phyloP scores from a whole-genome alignment of 352 stramenopile genomes.

The Lagenidium giganteum region DNA sequence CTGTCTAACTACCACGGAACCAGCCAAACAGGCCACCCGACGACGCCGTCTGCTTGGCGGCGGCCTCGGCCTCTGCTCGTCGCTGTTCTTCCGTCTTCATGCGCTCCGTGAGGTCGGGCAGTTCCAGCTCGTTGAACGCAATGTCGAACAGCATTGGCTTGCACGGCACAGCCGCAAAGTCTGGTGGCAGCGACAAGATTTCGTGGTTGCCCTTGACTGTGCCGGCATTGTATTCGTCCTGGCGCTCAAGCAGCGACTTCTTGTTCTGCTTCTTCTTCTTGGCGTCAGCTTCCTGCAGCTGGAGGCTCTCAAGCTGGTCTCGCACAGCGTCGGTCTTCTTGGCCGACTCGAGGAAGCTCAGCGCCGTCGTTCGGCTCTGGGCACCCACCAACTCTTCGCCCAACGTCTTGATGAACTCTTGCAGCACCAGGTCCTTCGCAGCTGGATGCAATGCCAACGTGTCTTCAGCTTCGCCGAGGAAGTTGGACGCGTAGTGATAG shows the following conservation, averaged over 20 bases:
- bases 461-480: slow-evolving; percentile 56
- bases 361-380: slow-evolving; percentile 61
- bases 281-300: slow-evolving; percentile 22
- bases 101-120: slow-evolving; percentile 68
- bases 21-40: slow-evolving; percentile 64
- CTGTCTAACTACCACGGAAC: slow-evolving; percentile 63
- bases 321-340: slow-evolving; percentile 49
- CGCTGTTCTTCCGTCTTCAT: slow-evolving; percentile 78
- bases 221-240: slow-evolving; percentile 47
- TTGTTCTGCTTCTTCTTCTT: slow-evolving; percentile 16
- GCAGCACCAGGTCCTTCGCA: slow-evolving; percentile 52
- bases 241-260: slow-evolving; percentile 45
- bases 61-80: slow-evolving; percentile 35
- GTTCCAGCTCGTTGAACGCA: slow-evolving; percentile 77
- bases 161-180: slow-evolving; percentile 56
- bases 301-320: slow-evolving; percentile 60
- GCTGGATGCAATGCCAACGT: slow-evolving; percentile 48
- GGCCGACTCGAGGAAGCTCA: slow-evolving; percentile 63
- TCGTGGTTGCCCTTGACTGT: slow-evolving; percentile 48
- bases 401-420: slow-evolving; percentile 58
- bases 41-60: slow-evolving; percentile 23
- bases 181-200: slow-evolving; percentile 57
- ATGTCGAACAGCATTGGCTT: slow-evolving; percentile 84
- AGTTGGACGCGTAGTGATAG: slow-evolving; percentile 64
- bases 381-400: slow-evolving; percentile 56